Base-by-base conservation (phyloP, 495 filamentous ascomycete genomes). In the Podospora comata region DNA sequence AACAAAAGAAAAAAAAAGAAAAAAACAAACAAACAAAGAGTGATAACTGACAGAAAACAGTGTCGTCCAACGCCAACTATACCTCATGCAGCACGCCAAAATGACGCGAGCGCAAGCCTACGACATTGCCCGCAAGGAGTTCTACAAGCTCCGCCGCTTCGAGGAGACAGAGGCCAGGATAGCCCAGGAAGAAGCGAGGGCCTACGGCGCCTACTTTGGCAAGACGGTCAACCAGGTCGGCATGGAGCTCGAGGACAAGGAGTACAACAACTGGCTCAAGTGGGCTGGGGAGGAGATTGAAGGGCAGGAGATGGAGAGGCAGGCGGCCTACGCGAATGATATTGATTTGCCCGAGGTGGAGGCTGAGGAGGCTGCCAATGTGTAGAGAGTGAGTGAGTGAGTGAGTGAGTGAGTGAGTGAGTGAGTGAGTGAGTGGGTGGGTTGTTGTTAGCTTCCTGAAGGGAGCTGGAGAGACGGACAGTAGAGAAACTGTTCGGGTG, bases 11-110 rank as follows among this genome's bases (percentile, higher is more conserved):
- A 1, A 23, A 23, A 23, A 23, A 23, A n/a, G n/a, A n/a, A n/a
- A n/a, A n/a, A n/a, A n/a, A n/a, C n/a, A 11, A 19, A 61, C 2
- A 5, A 30, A 48, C 16, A 11, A 55, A 61, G 48, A 68, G 5
- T 54, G 18, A 61, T 20, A 23, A 63, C 32, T 55, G 11, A 67
- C 64, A 44, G 9, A 18, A 20, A 26, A 62, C 69, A 99, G 95
- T 81, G 96, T 99, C 67, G 87, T 98, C 60, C 95, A 98, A 79
- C 90, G 94, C 64, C 93, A 97, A 75, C 76, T 95, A 57, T 96
- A 88, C 86, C 85, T 97, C 66, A 88, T 93, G 79, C 80, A 92
- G 68, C 9, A 6, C 39, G 86, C 83, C 15, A 81, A 80, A 55
- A 85, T 91, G 73, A 86, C 82, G 53, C 84, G 86, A 75, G 81